Evolutionary conservation across 192 early-diverging fungal species (phyloP), one percentile per base, ranked within the genome.

Genomic region (Gaertneriomyces semiglobifer): DNA sequence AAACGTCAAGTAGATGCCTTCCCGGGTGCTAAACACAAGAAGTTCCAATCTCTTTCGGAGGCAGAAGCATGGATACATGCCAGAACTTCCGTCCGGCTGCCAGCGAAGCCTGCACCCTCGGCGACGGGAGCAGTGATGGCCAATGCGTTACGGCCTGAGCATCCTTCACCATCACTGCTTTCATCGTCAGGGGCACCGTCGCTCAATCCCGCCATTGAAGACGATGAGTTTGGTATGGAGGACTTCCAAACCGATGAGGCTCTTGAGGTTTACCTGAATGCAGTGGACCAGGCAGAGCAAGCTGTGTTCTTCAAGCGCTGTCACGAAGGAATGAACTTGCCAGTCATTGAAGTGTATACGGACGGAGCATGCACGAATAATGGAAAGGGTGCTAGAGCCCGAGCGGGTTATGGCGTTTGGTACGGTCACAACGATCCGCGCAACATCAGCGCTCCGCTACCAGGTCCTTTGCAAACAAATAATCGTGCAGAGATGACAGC

Each of bases 371-470:
- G 90, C 63, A 57, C 76, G 12, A 67, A 73, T 7, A 98, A 98
- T 78, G 94, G 94, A 12, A 63, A 53, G 18, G 2, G 16, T 7
- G 25, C 25, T 33, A 60, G 66, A 4, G 92, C 90, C 4, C 65
- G 72, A 5, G 95, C 91, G 39, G 95, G 95, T 16, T 69, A 91
- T 18, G 95, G 95, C 7, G 91, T 95, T 19, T 95, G 82, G 64
- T 98, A 87, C 70, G 91, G 89, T 8, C 60, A 66, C 0, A 72
- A 76, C 45, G 89, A 95, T 74, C 74, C 87, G 4, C 65, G 81
- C 62, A 86, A 84, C 54, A 46, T 75, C 50, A 58, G 66, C 12
- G 74, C 60, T 56, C 66, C 69, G 4, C 66, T 78, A 46, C 74
- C 70, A 20, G 74, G 77, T n/a, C 39, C 7, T 14, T 18, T 67